phyloP scores from a whole-genome alignment of 2,329 filamentous ascomycete genomes.

The Sporothrix luriei region DNA sequence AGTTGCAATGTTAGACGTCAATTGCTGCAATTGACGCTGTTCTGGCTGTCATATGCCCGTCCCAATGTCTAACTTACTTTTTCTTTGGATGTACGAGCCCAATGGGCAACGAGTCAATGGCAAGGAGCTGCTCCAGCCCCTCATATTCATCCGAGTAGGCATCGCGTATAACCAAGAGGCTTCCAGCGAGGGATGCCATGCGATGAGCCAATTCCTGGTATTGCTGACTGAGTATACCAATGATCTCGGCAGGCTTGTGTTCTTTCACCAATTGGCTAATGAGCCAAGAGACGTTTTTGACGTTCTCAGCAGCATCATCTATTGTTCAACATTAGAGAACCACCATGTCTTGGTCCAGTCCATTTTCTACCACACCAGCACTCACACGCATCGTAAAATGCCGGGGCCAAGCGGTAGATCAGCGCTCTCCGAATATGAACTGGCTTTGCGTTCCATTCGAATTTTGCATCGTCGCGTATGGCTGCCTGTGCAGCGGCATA shows the following conservation, averaged over 20 bases:
- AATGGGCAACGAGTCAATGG: neutral
- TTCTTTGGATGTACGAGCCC: neutral
- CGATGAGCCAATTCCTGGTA: neutral
- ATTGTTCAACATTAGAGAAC: neutral
- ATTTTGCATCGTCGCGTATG: neutral
- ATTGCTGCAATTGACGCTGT: too few species aligned
- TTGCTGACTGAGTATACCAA: neutral
- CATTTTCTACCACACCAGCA: neutral
- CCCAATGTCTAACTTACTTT: neutral
- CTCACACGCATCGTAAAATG: constrained; percentile 16
- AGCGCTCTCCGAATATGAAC: neutral
- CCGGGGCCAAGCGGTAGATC: neutral
- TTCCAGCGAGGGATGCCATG: neutral
- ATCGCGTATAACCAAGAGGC: neutral
- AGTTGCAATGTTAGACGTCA: too few species aligned
- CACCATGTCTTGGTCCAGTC: too few species aligned
- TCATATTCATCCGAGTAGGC: neutral
- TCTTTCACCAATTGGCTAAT: too few species aligned
- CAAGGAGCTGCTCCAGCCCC: neutral
- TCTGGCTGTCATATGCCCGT: too few species aligned
- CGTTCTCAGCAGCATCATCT: neutral
- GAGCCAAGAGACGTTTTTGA: neutral
- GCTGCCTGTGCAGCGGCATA: neutral
- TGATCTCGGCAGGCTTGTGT: neutral
- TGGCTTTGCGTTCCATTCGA: neutral